Conservation (phyloP, 176 grass and related monocot species). For the Tillandsia fasciculata region DNA sequence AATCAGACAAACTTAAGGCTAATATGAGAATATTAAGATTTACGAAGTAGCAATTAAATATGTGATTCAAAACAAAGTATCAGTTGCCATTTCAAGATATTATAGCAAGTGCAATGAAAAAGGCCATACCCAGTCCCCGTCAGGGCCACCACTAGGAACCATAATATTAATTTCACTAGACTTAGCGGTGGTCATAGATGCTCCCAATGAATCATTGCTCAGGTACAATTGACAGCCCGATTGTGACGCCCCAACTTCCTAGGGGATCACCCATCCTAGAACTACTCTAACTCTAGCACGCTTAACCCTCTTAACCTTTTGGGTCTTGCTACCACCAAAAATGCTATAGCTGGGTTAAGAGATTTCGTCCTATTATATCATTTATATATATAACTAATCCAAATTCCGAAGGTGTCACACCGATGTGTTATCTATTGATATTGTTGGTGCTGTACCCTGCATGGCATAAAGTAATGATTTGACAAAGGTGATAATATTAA, state of each 20-base stretch:
- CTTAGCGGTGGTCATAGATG: conserved; percentile 93
- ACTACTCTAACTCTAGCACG: no score
- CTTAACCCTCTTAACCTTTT: no score
- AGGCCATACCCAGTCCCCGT: conserved; percentile 78
- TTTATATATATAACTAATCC: no score
- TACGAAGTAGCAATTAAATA: neutral
- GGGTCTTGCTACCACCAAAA: no score
- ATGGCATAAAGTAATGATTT: neutral
- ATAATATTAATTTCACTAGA: conserved; percentile 96
- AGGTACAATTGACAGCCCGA: conserved; percentile 94
- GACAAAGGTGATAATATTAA: neutral
- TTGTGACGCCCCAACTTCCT: no score
- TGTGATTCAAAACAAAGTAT: neutral
- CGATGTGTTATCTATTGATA: conserved; percentile 93
- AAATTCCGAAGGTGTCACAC: no score
- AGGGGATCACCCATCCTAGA: no score
- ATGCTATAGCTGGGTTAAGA: no score
- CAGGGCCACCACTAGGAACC: conserved; percentile 43
- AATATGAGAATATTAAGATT: no score
- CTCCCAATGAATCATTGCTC: conserved; percentile 57
- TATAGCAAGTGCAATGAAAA: neutral
- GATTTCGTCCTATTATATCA: no score
- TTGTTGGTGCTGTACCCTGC: conserved; percentile 80
- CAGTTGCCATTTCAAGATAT: neutral
- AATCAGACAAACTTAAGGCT: no score